These are phyloP conservation scores for Chloranthus sessilifolius DNA, from an alignment of 164 flowering plant species.

Conservation along the genomic window DNA sequence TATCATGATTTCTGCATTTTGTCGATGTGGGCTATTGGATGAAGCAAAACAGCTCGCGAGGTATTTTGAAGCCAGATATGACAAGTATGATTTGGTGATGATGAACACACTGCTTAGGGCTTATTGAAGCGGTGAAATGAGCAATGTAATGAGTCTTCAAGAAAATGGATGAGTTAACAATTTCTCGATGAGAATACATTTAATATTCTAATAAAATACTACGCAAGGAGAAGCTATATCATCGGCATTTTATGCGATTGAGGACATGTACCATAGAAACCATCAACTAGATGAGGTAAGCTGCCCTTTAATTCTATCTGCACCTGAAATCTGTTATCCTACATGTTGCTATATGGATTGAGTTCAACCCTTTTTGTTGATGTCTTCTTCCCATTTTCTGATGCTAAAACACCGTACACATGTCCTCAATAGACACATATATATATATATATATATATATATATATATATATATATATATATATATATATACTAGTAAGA, in stretches of 20 bases:
- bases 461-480: too few species aligned
- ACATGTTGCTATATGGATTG: too few species aligned
- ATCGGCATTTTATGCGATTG: conserved; percentile 64
- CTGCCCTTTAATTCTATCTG: neutral
- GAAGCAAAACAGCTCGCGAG: conserved; percentile 75
- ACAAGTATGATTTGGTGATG: conserved; percentile 77
- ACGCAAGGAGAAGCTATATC: conserved; percentile 65
- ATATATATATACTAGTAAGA: too few species aligned
- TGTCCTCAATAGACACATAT: too few species aligned
- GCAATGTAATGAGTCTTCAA: conserved; percentile 67
- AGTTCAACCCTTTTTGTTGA: too few species aligned
- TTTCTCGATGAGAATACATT: conserved; percentile 76
- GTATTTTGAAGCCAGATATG: conserved; percentile 56
- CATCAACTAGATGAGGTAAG: conserved; percentile 77
- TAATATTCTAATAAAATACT: conserved; percentile 68
- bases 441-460: too few species aligned
- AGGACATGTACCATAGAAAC: conserved; percentile 79
- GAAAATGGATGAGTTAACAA: conserved; percentile 78
- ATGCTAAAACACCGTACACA: too few species aligned
- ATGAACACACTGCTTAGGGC: conserved; percentile 78
- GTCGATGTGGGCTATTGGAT: conserved; percentile 54
- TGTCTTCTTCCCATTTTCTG: too few species aligned
- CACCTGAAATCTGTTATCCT: neutral
- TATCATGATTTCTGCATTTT: conserved; percentile 85
- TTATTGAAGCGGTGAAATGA: conserved; percentile 90